A percentile compares a stretch with the other conserved stretches of the same genome.
These are phyloP conservation scores for Tolypocladium cylindrosporum DNA, from an alignment of 2,329 filamentous ascomycete species.

Conservation along the genomic window DNA sequence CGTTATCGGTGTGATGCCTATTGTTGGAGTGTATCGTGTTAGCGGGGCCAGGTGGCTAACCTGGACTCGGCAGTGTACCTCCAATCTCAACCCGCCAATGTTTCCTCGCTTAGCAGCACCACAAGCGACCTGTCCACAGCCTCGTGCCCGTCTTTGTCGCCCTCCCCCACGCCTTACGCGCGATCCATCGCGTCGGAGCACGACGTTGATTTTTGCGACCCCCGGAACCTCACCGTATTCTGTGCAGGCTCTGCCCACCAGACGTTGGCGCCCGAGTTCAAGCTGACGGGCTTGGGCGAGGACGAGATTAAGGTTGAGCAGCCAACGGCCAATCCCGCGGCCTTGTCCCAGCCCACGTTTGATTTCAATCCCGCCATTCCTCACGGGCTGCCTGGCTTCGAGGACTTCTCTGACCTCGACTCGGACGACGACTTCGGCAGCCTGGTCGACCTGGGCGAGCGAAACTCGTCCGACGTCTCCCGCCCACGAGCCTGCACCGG, in stretches of 20 bases:
- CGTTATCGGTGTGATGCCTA: not conserved
- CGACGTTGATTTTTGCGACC: slow-evolving; percentile 82
- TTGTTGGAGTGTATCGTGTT: slow-evolving; percentile 1
- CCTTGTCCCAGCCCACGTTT: slow-evolving; percentile 32
- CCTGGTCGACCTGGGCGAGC: slow-evolving; percentile 54
- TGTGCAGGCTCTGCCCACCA: slow-evolving; percentile 37
- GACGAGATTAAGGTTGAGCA: slow-evolving; percentile 43
- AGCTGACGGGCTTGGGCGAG: slow-evolving; percentile 54
- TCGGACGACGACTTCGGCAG: slow-evolving; percentile 76
- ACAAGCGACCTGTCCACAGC: slow-evolving; percentile 64
- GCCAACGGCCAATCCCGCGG: slow-evolving; percentile 35
- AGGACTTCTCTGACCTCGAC: slow-evolving; percentile 82
- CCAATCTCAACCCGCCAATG: slow-evolving; percentile 32
- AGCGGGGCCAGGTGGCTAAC: slow-evolving; percentile 25
- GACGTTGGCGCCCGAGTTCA: slow-evolving; percentile 49
- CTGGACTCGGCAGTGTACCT: slow-evolving; percentile 34
- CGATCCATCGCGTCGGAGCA: slow-evolving; percentile 57
- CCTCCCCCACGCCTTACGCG: slow-evolving; percentile 73
- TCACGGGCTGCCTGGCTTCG: slow-evolving; percentile 62
- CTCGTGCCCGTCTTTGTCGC: slow-evolving; percentile 76
- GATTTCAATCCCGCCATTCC: slow-evolving; percentile 40
- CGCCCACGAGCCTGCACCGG: slow-evolving; percentile 59
- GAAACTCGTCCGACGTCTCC: slow-evolving; percentile 49
- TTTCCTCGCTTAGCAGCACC: slow-evolving; percentile 53
- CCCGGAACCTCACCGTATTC: slow-evolving; percentile 73